A percentile compares a stretch with the other conserved stretches of the same genome.
Evolutionary conservation across 139 green algal species (phyloP).

Genomic region (Chlamydomonas eustigma): DNA sequence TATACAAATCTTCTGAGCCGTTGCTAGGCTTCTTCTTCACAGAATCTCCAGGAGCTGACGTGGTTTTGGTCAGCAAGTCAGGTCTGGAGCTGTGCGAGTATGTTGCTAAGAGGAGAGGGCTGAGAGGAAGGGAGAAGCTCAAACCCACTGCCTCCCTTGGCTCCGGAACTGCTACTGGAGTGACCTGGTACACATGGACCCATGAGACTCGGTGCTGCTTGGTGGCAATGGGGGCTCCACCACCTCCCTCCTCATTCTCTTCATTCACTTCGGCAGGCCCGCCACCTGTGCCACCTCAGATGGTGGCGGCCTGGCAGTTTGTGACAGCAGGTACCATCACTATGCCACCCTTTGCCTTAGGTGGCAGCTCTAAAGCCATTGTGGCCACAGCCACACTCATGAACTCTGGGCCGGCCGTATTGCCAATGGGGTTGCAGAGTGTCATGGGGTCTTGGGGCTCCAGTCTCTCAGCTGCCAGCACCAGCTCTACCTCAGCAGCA

Average conservation of each 20-base stretch:
- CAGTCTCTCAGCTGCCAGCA: constrained; percentile 4
- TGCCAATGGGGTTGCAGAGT: constrained; percentile 5
- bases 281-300: neutral
- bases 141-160: neutral
- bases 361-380: neutral
- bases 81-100: constrained; percentile 25
- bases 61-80: constrained; percentile 41
- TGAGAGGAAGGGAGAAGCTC: neutral
- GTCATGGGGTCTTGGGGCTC: neutral
- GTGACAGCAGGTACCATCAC: constrained; percentile 33
- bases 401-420: neutral
- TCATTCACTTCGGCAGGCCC: constrained; percentile 19
- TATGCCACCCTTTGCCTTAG: constrained; percentile 54
- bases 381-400: neutral
- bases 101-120: neutral
- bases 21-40: constrained; percentile 55
- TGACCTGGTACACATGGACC: constrained; percentile 32
- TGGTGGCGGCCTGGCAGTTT: constrained; percentile 44
- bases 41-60: constrained; percentile 34
- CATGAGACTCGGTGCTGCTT: constrained; percentile 59
- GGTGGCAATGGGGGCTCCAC: constrained; percentile 27
- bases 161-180: neutral
- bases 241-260: constrained; percentile 1
- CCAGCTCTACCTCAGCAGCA: too few relatives aligned
- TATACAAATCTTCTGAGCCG: constrained; percentile 1